These are phyloP conservation scores for Setaria italica DNA, from an alignment of 202 grass and related monocot species.

Conservation along the genomic window DNA sequence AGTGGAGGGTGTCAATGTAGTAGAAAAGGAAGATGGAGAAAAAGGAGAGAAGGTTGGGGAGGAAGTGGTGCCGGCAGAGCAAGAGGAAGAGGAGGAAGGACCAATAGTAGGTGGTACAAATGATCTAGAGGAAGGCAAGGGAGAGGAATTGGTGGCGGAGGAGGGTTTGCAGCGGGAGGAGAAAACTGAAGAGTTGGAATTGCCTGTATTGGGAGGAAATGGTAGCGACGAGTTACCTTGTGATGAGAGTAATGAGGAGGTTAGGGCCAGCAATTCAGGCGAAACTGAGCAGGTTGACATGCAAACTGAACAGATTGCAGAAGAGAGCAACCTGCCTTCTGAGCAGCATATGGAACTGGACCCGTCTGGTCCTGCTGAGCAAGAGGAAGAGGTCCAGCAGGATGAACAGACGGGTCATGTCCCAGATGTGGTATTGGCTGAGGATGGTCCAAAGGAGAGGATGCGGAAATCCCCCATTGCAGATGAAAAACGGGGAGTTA, in stretches of 20 bases:
- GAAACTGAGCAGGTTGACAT: constrained; percentile 35
- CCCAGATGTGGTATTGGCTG: constrained; percentile 36
- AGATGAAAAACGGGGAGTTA: constrained; percentile 47
- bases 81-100: constrained; percentile 28
- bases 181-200: constrained; percentile 37
- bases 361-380: constrained; percentile 35
- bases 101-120: background rate
- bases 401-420: constrained; percentile 39
- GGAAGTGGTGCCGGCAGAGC: background rate
- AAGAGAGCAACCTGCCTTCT: constrained; percentile 33
- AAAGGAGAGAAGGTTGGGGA: background rate
- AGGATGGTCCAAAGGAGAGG: constrained; percentile 49
- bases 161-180: constrained; percentile 26
- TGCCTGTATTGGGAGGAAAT: constrained; percentile 32
- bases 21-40: constrained; percentile 39
- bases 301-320: constrained; percentile 16
- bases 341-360: constrained; percentile 51
- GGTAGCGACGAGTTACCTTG: constrained; percentile 36
- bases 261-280: constrained; percentile 17
- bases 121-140: constrained; percentile 34
- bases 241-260: constrained; percentile 36
- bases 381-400: constrained; percentile 34
- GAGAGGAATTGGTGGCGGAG: constrained; percentile 21
- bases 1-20: constrained; percentile 34
- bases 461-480: constrained; percentile 25